These are phyloP conservation scores for Aspergillus floridensis DNA, from an alignment of 2,329 filamentous ascomycete genomes.

Conservation along the genomic window DNA sequence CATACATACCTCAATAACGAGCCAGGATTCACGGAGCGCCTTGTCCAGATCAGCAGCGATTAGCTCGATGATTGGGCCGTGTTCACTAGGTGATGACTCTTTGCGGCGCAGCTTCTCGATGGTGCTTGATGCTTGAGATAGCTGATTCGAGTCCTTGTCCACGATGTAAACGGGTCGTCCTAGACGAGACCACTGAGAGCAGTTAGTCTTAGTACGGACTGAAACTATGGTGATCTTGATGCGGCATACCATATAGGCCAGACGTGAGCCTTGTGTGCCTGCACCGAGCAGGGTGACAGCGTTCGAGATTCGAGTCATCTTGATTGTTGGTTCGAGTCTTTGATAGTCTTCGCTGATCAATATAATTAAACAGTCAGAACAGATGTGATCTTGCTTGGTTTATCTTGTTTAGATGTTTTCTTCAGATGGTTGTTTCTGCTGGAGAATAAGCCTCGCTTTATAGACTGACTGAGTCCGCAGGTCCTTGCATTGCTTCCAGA, in stretches of 20 bases:
- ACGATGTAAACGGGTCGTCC: conserved; percentile 8
- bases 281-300: conserved; percentile 5
- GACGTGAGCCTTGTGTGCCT: conserved; percentile 8
- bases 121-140: neutral
- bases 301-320: neutral
- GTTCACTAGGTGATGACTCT: neutral
- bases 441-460: neutral
- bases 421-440: too few relatives aligned
- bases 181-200: conserved; percentile 7
- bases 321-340: neutral
- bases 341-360: neutral
- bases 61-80: neutral
- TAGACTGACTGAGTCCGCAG: too few relatives aligned
- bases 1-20: conserved; percentile 6
- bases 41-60: neutral
- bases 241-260: conserved; percentile 9
- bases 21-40: conserved; percentile 1
- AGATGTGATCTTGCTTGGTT: too few relatives aligned
- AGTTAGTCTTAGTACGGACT: neutral
- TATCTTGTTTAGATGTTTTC: too few relatives aligned
- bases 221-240: neutral
- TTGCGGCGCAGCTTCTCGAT: conserved; percentile 3
- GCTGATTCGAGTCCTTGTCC: conserved; percentile 5
- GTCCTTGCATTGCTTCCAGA: too few relatives aligned
- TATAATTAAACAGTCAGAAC: too few relatives aligned